Base-by-base conservation (phyloP, 345 rosid species). In the Cardiospermum halicacabum region DNA sequence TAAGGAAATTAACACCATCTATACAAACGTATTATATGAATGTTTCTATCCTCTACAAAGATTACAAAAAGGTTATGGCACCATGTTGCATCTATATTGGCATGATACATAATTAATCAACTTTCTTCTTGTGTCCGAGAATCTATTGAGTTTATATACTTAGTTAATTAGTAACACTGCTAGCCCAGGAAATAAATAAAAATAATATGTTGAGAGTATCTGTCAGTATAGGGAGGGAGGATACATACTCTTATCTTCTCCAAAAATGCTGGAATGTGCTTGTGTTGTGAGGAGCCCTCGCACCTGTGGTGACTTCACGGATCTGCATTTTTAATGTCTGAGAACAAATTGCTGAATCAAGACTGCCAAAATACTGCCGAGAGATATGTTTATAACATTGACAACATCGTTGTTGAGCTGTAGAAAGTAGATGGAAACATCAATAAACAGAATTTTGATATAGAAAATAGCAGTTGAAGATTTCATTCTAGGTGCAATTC, bases 401-500 rank as follows among this genome's bases (percentile, higher is more conserved):
- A 89, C 96, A 13, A 72, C 91, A 80, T 94, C 99, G 50, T 94
- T 94, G 75, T 82, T 91, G 47, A 94, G 96, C 99, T 91, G 88
- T 87, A 82, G 34, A 64, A 69, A 19, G 40, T 13, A 58, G 25
- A 22, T 16, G 59, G 68, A 66, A 48, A 13, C 25, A 56, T 30
- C 49, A 55, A 55, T 40, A 62, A 30, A 39, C 53, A 32, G 37
- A 18, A 7, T 24, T 24, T 22, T 66, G 40, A 31, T 13, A 3
- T 19, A 48, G 43, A 18, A 21, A 26, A 34, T 55, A 48, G 11
- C 13, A 42, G 3, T 13, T 13, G 34, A 12, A 62, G 30, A 27
- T n/a, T n/a, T n/a, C n/a, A n/a, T n/a, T n/a, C n/a, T n/a, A n/a
- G n/a, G n/a, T n/a, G n/a, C n/a, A n/a, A n/a, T n/a, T n/a, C n/a